Conservation (phyloP, 202 grass and related monocot species). For the Cymbopogon flexuosus region DNA sequence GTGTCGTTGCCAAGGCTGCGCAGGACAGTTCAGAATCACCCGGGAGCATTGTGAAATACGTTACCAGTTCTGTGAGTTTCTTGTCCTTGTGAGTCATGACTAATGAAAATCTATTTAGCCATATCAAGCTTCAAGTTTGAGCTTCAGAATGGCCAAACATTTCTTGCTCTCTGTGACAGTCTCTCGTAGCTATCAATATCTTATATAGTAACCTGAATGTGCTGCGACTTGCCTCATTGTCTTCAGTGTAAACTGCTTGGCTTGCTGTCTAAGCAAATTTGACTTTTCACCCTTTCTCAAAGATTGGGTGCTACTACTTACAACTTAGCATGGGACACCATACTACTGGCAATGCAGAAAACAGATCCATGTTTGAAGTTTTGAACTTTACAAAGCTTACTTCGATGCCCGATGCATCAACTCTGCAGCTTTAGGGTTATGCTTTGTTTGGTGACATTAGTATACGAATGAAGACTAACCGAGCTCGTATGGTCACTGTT, state of each 20-base stretch:
- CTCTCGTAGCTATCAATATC: no score
- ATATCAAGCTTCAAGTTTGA: background rate
- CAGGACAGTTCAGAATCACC: conserved; percentile 56
- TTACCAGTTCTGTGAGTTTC: conserved; percentile 65
- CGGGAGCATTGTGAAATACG: conserved; percentile 57
- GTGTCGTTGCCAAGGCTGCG: conserved; percentile 44
- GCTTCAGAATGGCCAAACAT: background rate
- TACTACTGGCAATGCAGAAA: background rate
- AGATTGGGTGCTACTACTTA: background rate
- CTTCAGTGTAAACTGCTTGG: background rate
- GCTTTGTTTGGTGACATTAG: background rate
- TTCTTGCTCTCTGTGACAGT: background rate
- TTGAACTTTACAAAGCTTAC: background rate
- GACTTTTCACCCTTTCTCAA: background rate
- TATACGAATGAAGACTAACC: background rate
- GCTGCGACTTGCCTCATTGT: background rate
- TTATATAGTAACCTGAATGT: background rate
- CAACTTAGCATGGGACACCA: background rate
- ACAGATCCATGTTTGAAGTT: background rate
- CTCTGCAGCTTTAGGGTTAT: background rate
- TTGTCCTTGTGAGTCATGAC: background rate
- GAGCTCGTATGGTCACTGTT: background rate
- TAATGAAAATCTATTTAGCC: background rate
- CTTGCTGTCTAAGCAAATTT: background rate
- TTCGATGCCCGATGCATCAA: conserved; percentile 18